phyloP scores from a whole-genome alignment of 176 grass and related monocot species.

The sorghum (Sorghum bicolor) region Sorghum_bicolor_NCBIv3 NC_012875.2:57614001-57614500 shows the following conservation, averaged over 20 bases:
- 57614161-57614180: background rate
- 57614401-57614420: slow-evolving; percentile 31
- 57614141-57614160: background rate
- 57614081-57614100: background rate
- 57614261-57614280: background rate
- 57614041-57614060: background rate
- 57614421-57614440: background rate
- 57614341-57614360: background rate
- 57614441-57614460: background rate
- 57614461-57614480: background rate
- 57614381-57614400: slow-evolving; percentile 63
- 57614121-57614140: background rate
- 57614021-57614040: background rate
- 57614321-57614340: background rate
- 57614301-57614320: background rate
- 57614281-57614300: background rate
- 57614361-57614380: slow-evolving; percentile 32
- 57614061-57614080: background rate
- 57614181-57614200: background rate
- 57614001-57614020: slow-evolving; percentile 22
- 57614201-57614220: slow-evolving; percentile 14
- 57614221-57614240: background rate
- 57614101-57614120: background rate
- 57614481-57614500: background rate
- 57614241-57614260: background rate